phyloP scores from a whole-genome alignment of 495 filamentous ascomycete species.

The Hyaloscypha bicolor region DNA sequence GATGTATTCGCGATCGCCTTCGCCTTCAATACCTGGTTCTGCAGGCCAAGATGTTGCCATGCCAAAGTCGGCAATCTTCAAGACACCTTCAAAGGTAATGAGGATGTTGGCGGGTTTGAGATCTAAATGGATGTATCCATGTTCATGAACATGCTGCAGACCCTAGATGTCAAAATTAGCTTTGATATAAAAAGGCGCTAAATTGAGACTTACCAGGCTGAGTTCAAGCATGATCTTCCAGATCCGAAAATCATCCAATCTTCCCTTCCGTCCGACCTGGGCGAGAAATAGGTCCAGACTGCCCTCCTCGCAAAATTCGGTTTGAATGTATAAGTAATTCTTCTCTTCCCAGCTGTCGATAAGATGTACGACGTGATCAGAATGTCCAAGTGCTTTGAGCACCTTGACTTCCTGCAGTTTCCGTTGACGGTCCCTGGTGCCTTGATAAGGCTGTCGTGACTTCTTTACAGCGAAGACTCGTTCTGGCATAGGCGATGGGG shows the following conservation, averaged over 20 bases:
- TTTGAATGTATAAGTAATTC: conserved; percentile 88
- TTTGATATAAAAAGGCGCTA: not conserved
- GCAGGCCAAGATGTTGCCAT: conserved; percentile 84
- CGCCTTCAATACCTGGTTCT: conserved; percentile 74
- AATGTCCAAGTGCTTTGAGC: conserved; percentile 67
- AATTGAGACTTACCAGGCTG: conserved; percentile 60
- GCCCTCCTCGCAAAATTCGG: conserved; percentile 92
- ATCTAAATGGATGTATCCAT: conserved; percentile 90
- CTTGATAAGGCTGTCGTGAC: conserved; percentile 73
- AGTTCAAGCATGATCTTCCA: conserved; percentile 96
- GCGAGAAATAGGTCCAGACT: conserved; percentile 82
- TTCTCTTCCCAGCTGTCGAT: conserved; percentile 84
- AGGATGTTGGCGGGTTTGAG: conserved; percentile 94
- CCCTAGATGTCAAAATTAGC: conserved; percentile 55
- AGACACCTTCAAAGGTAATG: conserved; percentile 83
- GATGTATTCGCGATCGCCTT: conserved; percentile 96
- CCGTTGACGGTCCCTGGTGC: conserved; percentile 70
- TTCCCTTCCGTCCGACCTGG: conserved; percentile 75
- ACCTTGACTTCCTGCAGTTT: conserved; percentile 81
- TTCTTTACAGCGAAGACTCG: conserved; percentile 93
- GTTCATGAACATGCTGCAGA: conserved; percentile 82
- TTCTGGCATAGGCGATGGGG: conserved; percentile 46
- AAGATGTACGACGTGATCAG: conserved; percentile 81
- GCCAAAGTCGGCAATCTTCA: conserved; percentile 97
- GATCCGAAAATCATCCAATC: conserved; percentile 94